Percentiles rank a stretch among this genome's conserved stretches.
Evolutionary conservation across 768 basidiomycete genomes (phyloP).

Genomic region (Tephrocybe sp.): DNA sequence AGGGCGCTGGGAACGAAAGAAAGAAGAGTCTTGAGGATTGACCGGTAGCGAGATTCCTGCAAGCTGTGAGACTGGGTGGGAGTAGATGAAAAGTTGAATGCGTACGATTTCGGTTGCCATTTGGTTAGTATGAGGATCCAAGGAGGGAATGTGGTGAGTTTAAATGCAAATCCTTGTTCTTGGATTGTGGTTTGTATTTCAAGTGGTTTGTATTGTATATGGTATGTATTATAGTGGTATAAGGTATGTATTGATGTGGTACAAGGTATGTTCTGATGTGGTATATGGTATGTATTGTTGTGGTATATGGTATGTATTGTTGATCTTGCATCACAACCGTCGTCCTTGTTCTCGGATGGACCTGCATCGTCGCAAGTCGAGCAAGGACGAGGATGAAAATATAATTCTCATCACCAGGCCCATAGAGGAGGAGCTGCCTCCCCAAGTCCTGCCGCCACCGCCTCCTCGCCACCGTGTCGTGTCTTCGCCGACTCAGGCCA

Average conservation of each 20-base stretch:
- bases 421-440: slow-evolving; percentile 11
- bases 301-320: no score
- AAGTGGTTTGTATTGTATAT: no score
- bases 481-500: slow-evolving; percentile 26
- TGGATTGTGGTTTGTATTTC: no score
- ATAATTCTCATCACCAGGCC: slow-evolving; percentile 23
- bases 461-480: slow-evolving; percentile 26
- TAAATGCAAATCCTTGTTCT: no score
- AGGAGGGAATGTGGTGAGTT: no score
- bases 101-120: neutral
- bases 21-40: neutral
- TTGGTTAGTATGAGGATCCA: neutral
- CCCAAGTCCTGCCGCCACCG: slow-evolving; percentile 15
- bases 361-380: slow-evolving; percentile 43
- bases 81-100: neutral
- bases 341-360: neutral
- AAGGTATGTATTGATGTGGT: no score
- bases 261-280: no score
- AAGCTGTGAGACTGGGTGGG: no score
- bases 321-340: no score
- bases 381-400: slow-evolving; percentile 38
- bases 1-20: neutral
- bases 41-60: neutral
- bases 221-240: no score
- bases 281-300: no score